Conservation (phyloP, 768 basidiomycete genomes). For the Collybiopsis luxurians region DNA sequence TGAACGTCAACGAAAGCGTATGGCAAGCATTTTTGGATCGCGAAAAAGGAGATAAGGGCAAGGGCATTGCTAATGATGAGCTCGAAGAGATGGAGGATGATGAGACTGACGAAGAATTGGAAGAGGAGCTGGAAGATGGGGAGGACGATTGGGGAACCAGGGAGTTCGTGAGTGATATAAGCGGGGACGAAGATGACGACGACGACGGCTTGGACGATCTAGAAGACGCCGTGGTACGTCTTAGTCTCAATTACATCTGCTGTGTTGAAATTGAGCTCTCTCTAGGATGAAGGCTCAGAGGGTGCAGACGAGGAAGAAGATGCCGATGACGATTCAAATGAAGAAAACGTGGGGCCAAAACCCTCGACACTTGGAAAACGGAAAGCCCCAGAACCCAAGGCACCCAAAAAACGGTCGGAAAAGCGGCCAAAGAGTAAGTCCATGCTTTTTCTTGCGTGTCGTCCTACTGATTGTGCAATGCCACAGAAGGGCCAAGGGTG, state of each 20-base stretch:
- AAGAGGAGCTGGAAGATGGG: conserved; percentile 51
- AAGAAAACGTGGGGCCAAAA: conserved; percentile 34
- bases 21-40: conserved; percentile 91
- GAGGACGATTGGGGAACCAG: conserved; percentile 58
- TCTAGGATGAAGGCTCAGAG: conserved; percentile 40
- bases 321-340: conserved; percentile 27
- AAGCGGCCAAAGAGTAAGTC: conserved; percentile 61
- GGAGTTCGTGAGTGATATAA: conserved; percentile 76
- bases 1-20: conserved; percentile 97
- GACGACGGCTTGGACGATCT: conserved; percentile 61
- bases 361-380: conserved; percentile 59
- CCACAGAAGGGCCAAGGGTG: conserved; percentile 70
- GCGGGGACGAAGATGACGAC: conserved; percentile 66
- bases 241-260: neutral
- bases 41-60: conserved; percentile 52
- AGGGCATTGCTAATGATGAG: conserved; percentile 42
- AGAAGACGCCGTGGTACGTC: conserved; percentile 64
- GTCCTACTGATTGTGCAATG: neutral
- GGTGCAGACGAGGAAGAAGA: conserved; percentile 39
- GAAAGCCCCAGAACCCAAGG: conserved; percentile 48
- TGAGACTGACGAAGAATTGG: conserved; percentile 49
- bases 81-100: conserved; percentile 53
- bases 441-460: neutral
- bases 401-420: conserved; percentile 51
- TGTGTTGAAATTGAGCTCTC: neutral